These are phyloP conservation scores for Tricladium varicosporioides DNA, from an alignment of 2,329 filamentous ascomycete genomes.

Conservation along the genomic window DNA sequence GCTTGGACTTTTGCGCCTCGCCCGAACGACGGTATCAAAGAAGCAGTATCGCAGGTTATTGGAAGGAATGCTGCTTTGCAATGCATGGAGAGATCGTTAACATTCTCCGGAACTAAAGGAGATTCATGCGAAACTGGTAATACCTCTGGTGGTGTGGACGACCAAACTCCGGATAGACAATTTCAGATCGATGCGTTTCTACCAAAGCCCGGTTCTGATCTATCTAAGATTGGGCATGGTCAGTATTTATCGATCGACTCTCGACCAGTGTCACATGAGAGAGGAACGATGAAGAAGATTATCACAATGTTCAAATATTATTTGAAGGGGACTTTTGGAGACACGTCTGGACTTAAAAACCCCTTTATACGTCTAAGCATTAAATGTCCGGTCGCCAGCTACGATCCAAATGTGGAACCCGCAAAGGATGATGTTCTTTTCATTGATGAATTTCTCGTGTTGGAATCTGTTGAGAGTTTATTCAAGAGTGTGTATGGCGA, in stretches of 20 bases:
- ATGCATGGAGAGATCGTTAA: conserved; percentile 43
- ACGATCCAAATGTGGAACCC: conserved; percentile 71
- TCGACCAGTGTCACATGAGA: conserved; percentile 56
- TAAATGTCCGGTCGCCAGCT: conserved; percentile 57
- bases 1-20: conserved; percentile 64
- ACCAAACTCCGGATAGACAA: neutral
- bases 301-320: conserved; percentile 50
- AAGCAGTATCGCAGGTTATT: conserved; percentile 61
- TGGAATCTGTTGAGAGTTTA: conserved; percentile 33
- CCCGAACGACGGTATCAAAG: conserved; percentile 46
- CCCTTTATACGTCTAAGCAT: conserved; percentile 66
- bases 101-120: conserved; percentile 19
- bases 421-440: conserved; percentile 73
- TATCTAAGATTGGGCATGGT: conserved; percentile 45
- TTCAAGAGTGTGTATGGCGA: conserved; percentile 31
- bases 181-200: conserved; percentile 58
- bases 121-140: neutral
- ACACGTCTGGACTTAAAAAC: conserved; percentile 39
- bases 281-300: conserved; percentile 60
- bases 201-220: conserved; percentile 48
- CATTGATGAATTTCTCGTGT: conserved; percentile 47
- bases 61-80: conserved; percentile 54
- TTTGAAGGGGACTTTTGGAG: conserved; percentile 36
- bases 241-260: conserved; percentile 67
- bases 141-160: neutral